Evolutionary conservation across 805 yeast species (phyloP).

Genomic region (Saccharomyces kudriavzevii): DNA sequence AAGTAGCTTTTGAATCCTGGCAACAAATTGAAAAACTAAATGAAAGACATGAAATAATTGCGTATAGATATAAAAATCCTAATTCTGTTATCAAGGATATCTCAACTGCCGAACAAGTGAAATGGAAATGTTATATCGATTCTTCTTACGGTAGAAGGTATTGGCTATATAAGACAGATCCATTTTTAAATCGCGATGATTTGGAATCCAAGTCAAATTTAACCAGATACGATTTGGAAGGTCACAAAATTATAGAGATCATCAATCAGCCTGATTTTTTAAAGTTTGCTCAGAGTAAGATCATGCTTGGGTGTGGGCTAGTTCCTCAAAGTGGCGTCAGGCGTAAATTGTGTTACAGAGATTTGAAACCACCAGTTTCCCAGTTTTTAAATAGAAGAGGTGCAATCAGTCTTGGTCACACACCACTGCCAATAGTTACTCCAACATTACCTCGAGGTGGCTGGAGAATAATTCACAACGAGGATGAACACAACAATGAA

Average conservation of each 20-base stretch:
- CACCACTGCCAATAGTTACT: constrained; percentile 15
- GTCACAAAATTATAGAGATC: constrained; percentile 44
- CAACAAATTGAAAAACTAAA: constrained; percentile 27
- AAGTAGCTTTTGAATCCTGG: constrained; percentile 49
- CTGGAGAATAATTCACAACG: constrained; percentile 28
- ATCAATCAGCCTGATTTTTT: constrained; percentile 34
- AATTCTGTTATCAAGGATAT: constrained; percentile 18
- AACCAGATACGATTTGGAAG: constrained; percentile 57
- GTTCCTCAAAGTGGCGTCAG: constrained; percentile 23
- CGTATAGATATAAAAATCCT: constrained; percentile 14
- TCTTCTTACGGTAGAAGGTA: constrained; percentile 60
- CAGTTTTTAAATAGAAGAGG: constrained; percentile 29
- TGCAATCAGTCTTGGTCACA: constrained; percentile 19
- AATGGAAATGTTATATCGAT: constrained; percentile 31
- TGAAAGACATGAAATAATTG: constrained; percentile 19
- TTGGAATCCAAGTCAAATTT: constrained; percentile 30
- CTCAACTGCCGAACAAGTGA: constrained; percentile 15
- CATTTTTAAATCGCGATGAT: constrained; percentile 29
- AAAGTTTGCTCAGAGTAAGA: constrained; percentile 34
- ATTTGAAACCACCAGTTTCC: constrained; percentile 29
- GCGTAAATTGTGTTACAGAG: constrained; percentile 25
- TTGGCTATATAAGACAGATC: constrained; percentile 57
- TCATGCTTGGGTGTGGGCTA: constrained; percentile 32
- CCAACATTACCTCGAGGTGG: constrained; percentile 31
- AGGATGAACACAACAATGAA: constrained; percentile 7